Conservation (phyloP, 2,329 filamentous ascomycete species). For the Colletotrichum sublineola region DNA sequence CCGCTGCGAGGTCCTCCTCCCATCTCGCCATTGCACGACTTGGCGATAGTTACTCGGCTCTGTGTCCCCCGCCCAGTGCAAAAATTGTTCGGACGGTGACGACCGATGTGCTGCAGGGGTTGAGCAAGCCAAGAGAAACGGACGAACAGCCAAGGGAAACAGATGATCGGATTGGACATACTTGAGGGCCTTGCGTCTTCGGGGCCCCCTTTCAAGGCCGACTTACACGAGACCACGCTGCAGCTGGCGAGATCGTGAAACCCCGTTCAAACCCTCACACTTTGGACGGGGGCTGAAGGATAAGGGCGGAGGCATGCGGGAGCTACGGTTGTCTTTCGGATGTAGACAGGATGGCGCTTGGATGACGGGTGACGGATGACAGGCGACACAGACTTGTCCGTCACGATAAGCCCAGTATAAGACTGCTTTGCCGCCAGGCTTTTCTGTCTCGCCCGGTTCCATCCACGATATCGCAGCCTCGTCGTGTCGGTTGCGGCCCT, state of each 20-base stretch:
- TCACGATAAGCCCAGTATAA: constrained; percentile 32
- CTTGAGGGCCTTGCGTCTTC: neutral
- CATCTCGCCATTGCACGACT: neutral
- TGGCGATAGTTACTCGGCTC: neutral
- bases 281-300: constrained; percentile 13
- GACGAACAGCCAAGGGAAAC: constrained; percentile 4
- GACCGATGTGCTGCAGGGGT: constrained; percentile 32
- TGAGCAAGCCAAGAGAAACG: neutral
- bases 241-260: constrained; percentile 38
- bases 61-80: neutral
- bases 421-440: constrained; percentile 12
- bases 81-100: constrained; percentile 33
- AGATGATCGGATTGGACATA: constrained; percentile 15
- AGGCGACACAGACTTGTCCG: neutral
- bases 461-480: constrained; percentile 11
- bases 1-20: neutral
- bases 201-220: constrained; percentile 1
- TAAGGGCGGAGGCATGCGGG: neutral
- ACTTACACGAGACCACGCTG: constrained; percentile 29
- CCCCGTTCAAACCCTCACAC: constrained; percentile 36
- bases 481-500: constrained; percentile 31
- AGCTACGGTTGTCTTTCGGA: neutral
- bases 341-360: constrained; percentile 33
- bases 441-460: neutral
- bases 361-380: constrained; percentile 23